Evolutionary conservation across 2,329 filamentous ascomycete species (phyloP).

Genomic region (Chaetothyriales sp.): DNA sequence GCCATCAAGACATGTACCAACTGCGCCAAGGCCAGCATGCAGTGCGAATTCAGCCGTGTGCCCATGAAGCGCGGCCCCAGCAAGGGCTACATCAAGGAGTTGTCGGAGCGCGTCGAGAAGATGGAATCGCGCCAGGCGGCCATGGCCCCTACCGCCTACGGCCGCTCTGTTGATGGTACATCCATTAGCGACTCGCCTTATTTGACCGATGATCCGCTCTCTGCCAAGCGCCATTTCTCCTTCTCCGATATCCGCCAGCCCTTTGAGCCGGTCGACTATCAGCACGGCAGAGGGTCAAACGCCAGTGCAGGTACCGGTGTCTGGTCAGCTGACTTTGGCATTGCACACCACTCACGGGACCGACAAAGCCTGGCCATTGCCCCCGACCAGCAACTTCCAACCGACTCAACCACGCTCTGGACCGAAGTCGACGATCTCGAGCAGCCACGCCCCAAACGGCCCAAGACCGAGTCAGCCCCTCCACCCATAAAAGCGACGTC

Average conservation of each 20-base stretch:
- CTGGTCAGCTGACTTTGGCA: neutral
- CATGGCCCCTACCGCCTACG: constrained; percentile 30
- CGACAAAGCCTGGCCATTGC: constrained; percentile 14
- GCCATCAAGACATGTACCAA: constrained; percentile 59
- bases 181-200: constrained; percentile 33
- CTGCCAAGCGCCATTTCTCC: constrained; percentile 31
- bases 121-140: constrained; percentile 60
- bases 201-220: constrained; percentile 30
- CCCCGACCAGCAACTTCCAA: constrained; percentile 12
- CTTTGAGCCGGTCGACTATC: constrained; percentile 17
- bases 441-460: constrained; percentile 6
- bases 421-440: constrained; percentile 2
- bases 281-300: constrained; percentile 11
- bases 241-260: constrained; percentile 27
- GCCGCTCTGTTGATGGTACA: constrained; percentile 14
- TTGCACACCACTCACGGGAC: constrained; percentile 5
- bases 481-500: constrained; percentile 2
- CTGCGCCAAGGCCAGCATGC: constrained; percentile 59
- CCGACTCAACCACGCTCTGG: constrained; percentile 2
- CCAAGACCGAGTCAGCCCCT: constrained; percentile 4
- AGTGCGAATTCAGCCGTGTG: constrained; percentile 71
- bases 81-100: constrained; percentile 84
- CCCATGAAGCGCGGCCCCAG: constrained; percentile 79
- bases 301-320: constrained; percentile 8
- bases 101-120: constrained; percentile 68